phyloP scores from a whole-genome alignment of 768 basidiomycete species.

The Leucocoprinus birnbaumii region DNA sequence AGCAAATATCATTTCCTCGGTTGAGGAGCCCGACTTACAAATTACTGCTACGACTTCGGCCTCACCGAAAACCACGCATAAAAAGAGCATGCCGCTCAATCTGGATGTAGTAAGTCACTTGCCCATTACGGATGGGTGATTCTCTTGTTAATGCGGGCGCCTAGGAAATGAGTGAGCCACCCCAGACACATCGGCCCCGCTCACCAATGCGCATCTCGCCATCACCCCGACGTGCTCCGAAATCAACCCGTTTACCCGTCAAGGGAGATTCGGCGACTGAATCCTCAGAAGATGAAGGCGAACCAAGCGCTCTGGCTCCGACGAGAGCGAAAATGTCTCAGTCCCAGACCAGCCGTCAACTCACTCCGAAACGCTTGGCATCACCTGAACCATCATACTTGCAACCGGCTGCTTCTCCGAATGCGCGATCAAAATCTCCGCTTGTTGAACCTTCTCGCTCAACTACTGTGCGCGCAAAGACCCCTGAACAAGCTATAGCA shows the following conservation, averaged over 20 bases:
- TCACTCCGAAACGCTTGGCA: not conserved
- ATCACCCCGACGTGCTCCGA: not conserved
- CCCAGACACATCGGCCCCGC: not conserved
- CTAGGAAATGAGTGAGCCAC: not conserved
- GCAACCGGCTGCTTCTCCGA: not conserved
- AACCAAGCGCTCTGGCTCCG: not conserved
- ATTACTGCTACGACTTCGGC: constrained; percentile 9
- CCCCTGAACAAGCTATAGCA: not conserved
- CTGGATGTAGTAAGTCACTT: constrained; percentile 1
- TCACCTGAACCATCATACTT: not conserved
- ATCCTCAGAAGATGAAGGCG: constrained; percentile 28
- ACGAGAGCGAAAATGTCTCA: not conserved
- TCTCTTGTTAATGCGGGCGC: too few relatives aligned
- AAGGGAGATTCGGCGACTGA: constrained; percentile 47
- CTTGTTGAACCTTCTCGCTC: not conserved
- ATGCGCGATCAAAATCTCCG: not conserved
- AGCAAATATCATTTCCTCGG: constrained; percentile 53
- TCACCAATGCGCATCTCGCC: constrained; percentile 1
- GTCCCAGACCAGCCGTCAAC: not conserved
- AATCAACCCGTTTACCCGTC: not conserved
- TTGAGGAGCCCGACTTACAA: constrained; percentile 42
- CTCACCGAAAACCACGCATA: not conserved
- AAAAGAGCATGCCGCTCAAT: too few relatives aligned
- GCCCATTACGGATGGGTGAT: not conserved
- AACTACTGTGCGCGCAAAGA: not conserved